Percentiles rank a stretch among this genome's conserved stretches.
phyloP scores from a whole-genome alignment of 2,329 filamentous ascomycete species.

The Cytospora schulzeri region DNA sequence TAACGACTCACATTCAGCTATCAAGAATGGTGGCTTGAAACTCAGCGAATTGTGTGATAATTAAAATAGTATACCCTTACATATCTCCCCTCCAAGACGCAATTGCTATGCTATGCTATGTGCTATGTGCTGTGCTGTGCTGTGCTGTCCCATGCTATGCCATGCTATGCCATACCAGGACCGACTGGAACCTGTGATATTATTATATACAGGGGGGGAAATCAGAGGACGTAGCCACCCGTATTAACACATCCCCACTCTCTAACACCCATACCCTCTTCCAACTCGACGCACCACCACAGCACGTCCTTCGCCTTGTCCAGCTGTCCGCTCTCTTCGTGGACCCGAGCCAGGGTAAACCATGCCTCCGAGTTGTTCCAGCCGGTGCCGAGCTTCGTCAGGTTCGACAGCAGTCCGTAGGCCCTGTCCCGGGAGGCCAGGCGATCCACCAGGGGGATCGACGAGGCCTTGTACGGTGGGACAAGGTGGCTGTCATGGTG shows the following conservation, averaged over 20 bases:
- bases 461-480: slow-evolving; percentile 57
- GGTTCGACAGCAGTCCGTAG: slow-evolving; percentile 75
- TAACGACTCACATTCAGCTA: neutral
- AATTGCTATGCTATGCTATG: neutral
- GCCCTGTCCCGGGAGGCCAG: slow-evolving; percentile 90
- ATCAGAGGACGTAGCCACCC: slow-evolving; percentile 65
- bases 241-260: slow-evolving; percentile 73
- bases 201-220: neutral
- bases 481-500: slow-evolving; percentile 47
- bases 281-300: slow-evolving; percentile 97
- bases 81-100: neutral
- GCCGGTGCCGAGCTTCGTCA: slow-evolving; percentile 82
- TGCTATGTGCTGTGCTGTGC: neutral
- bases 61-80: neutral
- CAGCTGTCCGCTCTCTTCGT: slow-evolving; percentile 82
- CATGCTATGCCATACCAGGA: slow-evolving; percentile 1
- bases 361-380: slow-evolving; percentile 96
- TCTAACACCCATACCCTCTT: slow-evolving; percentile 79
- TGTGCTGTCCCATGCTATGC: neutral
- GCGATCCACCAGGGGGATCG: slow-evolving; percentile 73
- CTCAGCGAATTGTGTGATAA: neutral
- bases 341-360: slow-evolving; percentile 82
- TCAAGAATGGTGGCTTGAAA: neutral
- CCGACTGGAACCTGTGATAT: neutral
- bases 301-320: slow-evolving; percentile 90